Evolutionary conservation across 2,329 filamentous ascomycete genomes (phyloP), one percentile per base, ranked within the genome.

Genomic region (Fusarium sp.): DNA sequence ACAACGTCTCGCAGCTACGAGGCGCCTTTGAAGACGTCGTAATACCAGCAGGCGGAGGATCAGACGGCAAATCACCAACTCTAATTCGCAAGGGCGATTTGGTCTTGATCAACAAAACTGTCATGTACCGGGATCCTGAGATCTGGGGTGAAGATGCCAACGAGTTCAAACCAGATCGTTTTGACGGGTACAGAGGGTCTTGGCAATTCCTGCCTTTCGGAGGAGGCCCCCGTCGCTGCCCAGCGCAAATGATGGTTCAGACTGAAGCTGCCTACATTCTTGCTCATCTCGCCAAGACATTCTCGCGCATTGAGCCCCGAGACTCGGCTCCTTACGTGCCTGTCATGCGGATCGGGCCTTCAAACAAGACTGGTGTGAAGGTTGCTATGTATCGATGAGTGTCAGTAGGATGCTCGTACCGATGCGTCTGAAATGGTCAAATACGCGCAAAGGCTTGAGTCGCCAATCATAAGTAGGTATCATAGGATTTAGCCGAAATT

Each of bases 181-280:
- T 37, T 7, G 51, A 54, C 7, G 51, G 51, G 2, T 37, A 37
- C 17, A 10, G 51, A 37, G 51, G 51, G 0, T 37, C 51, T 0
- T 54, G 51, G 51, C 20, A 45, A 0, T 54, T 54, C 1, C 6
- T 54, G 1, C 51, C 51, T 0, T 54, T 54, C 14, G 51, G 41
- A 13, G 51, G 51, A 7, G 41, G 51, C 0, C 51, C 51, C 1
- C 11, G 51, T 11, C 41, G 51, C 2, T 54, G 51, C 10, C 51
- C 41, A 1, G 51, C 51, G 14, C 51, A 54, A 6, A 54, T 54
- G 51, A 54, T 54, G 51, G 51, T 54, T 27, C 41, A 54, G 10
- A 54, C 51, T 20, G 51, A 54, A 8, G 51, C 51, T 0, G 51
- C 30, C 4, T 54, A 37, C 20, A 54, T 54, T 9, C 51, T 54